Evolutionary conservation across 2,329 filamentous ascomycete species (phyloP).

Genomic region (Diplodia intermedia): DNA sequence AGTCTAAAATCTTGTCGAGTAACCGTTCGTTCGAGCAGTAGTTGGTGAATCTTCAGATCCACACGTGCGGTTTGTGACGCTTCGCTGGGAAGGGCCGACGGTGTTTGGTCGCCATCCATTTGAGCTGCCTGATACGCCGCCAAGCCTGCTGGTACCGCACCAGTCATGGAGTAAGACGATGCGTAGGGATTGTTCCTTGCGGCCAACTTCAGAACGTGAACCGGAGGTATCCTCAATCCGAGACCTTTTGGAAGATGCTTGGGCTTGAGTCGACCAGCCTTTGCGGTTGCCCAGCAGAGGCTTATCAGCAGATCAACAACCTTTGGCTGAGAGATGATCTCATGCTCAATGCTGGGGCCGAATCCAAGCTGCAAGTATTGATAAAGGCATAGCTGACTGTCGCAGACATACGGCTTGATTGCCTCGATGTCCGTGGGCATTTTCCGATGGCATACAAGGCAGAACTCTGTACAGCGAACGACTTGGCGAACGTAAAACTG

Average conservation of each 20-base stretch:
- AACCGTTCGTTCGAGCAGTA: constrained; percentile 49
- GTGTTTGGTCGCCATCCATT: background rate
- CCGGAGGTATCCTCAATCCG: constrained; percentile 59
- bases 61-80: background rate
- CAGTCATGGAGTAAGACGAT: background rate
- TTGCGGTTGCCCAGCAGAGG: constrained; percentile 74
- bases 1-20: constrained; percentile 39
- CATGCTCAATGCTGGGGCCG: constrained; percentile 83
- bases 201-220: constrained; percentile 34
- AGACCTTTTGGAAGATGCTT: constrained; percentile 60
- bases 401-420: constrained; percentile 78
- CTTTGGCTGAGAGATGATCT: constrained; percentile 77
- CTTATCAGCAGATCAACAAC: constrained; percentile 85
- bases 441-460: constrained; percentile 79
- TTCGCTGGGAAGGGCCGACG: background rate
- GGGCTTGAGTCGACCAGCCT: background rate
- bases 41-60: constrained; percentile 42
- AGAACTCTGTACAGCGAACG: constrained; percentile 83
- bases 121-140: no score
- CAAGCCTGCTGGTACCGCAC: background rate
- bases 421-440: constrained; percentile 70
- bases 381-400: constrained; percentile 76
- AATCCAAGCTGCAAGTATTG: constrained; percentile 89
- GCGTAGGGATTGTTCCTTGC: background rate
- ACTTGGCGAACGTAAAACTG: constrained; percentile 81